A percentile compares a stretch with the other conserved stretches of the same genome.
Evolutionary conservation across 345 rosid species (phyloP).

Genomic region (Populus euphratica): DNA sequence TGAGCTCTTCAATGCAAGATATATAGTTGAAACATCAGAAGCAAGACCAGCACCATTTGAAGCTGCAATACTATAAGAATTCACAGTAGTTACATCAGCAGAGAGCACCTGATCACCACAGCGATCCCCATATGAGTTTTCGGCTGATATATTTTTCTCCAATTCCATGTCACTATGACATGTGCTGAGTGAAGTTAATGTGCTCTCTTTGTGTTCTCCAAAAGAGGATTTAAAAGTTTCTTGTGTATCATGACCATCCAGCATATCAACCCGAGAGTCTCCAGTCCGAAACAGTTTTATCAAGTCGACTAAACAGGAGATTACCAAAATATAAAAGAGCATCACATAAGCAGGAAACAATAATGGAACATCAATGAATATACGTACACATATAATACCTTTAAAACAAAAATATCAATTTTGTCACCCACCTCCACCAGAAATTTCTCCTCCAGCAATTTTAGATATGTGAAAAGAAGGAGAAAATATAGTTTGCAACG

Average conservation of each 20-base stretch:
- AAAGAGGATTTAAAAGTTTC: constrained; percentile 24
- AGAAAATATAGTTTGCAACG: constrained; percentile 52
- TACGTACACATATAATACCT: neutral
- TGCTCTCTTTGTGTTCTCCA: constrained; percentile 22
- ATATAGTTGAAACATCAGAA: constrained; percentile 86
- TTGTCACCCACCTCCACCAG: constrained; percentile 39
- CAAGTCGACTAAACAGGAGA: constrained; percentile 27
- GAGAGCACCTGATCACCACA: constrained; percentile 39
- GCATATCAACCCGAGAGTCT: constrained; percentile 23
- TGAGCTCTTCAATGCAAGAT: constrained; percentile 93
- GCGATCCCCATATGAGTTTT: constrained; percentile 24
- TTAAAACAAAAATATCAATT: neutral
- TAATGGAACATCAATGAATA: neutral
- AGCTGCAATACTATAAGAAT: constrained; percentile 44
- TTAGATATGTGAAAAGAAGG: constrained; percentile 55
- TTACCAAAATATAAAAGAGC: neutral
- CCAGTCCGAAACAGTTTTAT: constrained; percentile 28
- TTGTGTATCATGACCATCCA: constrained; percentile 20
- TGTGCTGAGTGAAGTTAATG: constrained; percentile 18
- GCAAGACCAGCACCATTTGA: constrained; percentile 49
- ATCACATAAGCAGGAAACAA: neutral
- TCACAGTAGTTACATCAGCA: constrained; percentile 33
- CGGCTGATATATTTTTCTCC: constrained; percentile 30
- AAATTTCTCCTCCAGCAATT: constrained; percentile 31
- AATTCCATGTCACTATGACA: constrained; percentile 20